Base-by-base conservation (phyloP, 2,329 filamentous ascomycete species). In the Pseudopyricularia javanii region DNA sequence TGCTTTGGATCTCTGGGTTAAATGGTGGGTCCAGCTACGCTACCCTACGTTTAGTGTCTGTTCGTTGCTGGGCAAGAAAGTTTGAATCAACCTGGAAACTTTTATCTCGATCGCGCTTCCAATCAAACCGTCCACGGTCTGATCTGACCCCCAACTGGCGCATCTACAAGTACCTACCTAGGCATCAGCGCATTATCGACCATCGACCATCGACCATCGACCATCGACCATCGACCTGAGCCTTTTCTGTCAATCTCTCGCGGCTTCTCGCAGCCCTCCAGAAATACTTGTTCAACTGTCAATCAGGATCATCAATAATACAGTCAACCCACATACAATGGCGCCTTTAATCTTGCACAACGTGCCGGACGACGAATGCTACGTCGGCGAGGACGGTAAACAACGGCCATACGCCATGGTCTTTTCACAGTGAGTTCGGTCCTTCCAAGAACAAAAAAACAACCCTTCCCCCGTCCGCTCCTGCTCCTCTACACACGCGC, bases 311-410 rank as follows among this genome's bases (percentile, higher is more conserved):
- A 45, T 12, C 40, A 45, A 45, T 24, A 24, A 45, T 26, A 24
- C 40, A 45, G 15, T 8, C 20, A 45, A 45, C 17, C 20, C 40
- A 22, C 17, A 45, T 26, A 33, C 49, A 45, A 84, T 83, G 80
- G 75, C 80, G 54, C 82, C 82, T 59, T 70, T 85, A 54, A 83
- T 85, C 61, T 70, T 85, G 33, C 82, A 85, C 63, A 84, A 83
- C 63, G 82, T 85, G 57, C 80, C 81, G 54, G 81, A 85, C 58
- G 81, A 85, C 50, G 82, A 85, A 63, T 76, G 81, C 50, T 85
- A 83, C 63, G 68, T 80, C 6, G 82, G 82, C 54, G 79, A 83
- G 52, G 82, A 85, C 66, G 82, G 82, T 56, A 64, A 84, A 57
- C 78, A 79, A 64, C 70, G 82, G 56, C 82, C 82, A 2, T 85